Evolutionary conservation across 441 rosid genomes (phyloP).

Genomic region (Adansonia grandidieri): DNA sequence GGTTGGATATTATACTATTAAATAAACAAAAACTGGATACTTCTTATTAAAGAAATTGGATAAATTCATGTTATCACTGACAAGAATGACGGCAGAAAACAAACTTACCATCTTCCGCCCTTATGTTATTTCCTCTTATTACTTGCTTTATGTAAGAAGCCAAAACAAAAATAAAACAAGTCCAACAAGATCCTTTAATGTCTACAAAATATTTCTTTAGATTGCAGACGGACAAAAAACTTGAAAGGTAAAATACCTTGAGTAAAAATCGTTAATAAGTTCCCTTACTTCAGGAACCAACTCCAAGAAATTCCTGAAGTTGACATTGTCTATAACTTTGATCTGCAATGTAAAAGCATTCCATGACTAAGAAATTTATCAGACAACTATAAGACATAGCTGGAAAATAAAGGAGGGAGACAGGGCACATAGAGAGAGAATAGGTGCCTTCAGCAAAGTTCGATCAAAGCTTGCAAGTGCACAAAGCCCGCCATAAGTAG

Average conservation of each 20-base stretch:
- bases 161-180: constrained; percentile 14
- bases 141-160: neutral
- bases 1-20: neutral
- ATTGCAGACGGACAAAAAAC: neutral
- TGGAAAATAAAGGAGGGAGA: constrained; percentile 1
- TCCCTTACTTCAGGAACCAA: constrained; percentile 97
- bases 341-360: constrained; percentile 52
- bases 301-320: constrained; percentile 92
- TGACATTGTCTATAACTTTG: constrained; percentile 89
- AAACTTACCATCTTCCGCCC: neutral
- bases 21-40: neutral
- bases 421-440: neutral
- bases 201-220: neutral
- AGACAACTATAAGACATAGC: neutral
- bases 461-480: constrained; percentile 98
- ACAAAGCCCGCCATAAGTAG: constrained; percentile 96
- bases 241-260: constrained; percentile 55
- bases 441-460: constrained; percentile 76
- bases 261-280: constrained; percentile 89
- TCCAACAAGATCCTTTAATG: neutral
- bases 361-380: constrained; percentile 24
- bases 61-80: neutral
- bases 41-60: neutral
- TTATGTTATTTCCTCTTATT: neutral
- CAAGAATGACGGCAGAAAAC: neutral